These are phyloP conservation scores for Paramecium pentaurelia DNA, from an alignment of 73 alveolate species.

Conservation along the genomic window DNA sequence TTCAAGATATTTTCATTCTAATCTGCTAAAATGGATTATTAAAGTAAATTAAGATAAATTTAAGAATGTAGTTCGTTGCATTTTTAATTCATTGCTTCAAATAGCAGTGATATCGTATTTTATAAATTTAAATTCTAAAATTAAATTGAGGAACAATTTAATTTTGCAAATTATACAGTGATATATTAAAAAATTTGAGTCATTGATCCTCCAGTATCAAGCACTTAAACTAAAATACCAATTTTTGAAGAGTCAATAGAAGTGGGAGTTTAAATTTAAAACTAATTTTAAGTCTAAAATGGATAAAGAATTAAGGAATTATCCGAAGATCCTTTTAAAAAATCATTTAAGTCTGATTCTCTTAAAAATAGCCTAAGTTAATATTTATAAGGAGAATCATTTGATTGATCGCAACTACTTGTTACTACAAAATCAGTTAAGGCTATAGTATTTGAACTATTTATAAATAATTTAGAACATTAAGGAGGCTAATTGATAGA, in stretches of 20 bases:
- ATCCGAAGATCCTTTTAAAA: neutral
- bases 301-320: neutral
- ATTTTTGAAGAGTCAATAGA: neutral
- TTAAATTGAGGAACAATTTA: neutral
- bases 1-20: neutral
- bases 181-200: neutral
- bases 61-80: neutral
- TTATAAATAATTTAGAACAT: neutral
- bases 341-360: neutral
- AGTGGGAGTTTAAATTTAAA: neutral
- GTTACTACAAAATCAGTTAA: neutral
- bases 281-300: too few relatives aligned
- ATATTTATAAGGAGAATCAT: neutral
- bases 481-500: neutral
- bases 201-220: neutral
- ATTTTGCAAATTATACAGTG: neutral
- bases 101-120: neutral
- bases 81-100: neutral
- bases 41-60: neutral
- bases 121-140: too few relatives aligned
- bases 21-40: too few relatives aligned
- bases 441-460: neutral
- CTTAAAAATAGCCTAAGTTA: neutral
- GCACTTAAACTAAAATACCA: neutral
- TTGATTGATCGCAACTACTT: neutral